Evolutionary conservation across 202 grass and related monocot species (phyloP).

Genomic region (Panicum virgatum): DNA sequence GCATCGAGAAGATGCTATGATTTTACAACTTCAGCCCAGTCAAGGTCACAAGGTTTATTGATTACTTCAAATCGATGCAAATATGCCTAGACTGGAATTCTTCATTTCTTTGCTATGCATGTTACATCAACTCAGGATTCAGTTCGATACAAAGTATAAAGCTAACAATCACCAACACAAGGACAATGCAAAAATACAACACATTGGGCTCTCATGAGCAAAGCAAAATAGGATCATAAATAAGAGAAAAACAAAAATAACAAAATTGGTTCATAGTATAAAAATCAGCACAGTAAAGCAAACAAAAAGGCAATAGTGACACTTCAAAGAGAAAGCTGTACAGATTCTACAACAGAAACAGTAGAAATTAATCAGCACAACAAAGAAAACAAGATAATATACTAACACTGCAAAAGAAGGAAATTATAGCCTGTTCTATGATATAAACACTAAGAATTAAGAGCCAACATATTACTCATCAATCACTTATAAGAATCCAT

Average conservation of each 20-base stretch:
- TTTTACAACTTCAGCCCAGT: background rate
- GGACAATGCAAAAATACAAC: background rate
- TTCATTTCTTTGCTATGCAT: background rate
- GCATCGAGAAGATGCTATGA: background rate
- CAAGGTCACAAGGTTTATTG: background rate
- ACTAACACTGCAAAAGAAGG: background rate
- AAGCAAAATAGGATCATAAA: background rate
- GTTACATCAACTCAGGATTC: background rate
- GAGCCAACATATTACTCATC: background rate
- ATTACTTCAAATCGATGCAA: background rate
- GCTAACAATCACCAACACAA: background rate
- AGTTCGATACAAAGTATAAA: background rate
- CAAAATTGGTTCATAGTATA: background rate
- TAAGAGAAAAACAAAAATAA: background rate
- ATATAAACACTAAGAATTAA: conserved; percentile 7
- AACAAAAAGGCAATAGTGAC: background rate
- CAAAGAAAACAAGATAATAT: background rate
- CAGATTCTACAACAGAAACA: background rate
- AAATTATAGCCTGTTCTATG: background rate
- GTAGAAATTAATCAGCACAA: background rate
- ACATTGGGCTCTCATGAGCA: background rate
- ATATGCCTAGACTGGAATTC: background rate
- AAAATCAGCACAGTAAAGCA: background rate
- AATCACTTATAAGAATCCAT: background rate
- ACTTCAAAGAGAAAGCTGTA: background rate